Evolutionary conservation across 345 rosid genomes (phyloP).

Genomic region (Odontarrhena argentea): DNA sequence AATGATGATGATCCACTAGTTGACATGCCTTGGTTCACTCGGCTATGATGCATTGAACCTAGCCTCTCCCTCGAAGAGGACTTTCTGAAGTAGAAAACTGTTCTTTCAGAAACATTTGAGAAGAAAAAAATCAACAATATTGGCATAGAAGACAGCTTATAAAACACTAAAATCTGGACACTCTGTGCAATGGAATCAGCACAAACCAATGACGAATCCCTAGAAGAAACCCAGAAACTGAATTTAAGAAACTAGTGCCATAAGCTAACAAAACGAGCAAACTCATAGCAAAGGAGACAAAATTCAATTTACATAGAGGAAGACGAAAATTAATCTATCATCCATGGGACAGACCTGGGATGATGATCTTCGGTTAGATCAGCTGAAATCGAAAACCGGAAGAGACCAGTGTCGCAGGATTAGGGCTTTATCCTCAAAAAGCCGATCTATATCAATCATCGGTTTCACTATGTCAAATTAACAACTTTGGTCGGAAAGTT

Average conservation of each 20-base stretch:
- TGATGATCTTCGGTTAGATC: conserved; percentile 1
- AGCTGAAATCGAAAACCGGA: conserved; percentile 5
- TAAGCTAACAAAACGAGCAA: conserved; percentile 3
- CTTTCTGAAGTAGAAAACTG: conserved; percentile 23
- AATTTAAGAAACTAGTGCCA: background rate
- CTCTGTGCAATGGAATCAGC: background rate
- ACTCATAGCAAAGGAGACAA: conserved; percentile 2
- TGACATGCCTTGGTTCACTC: conserved; percentile 33
- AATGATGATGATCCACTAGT: conserved; percentile 35
- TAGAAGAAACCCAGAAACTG: conserved; percentile 26
- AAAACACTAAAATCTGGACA: background rate
- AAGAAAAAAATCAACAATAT: background rate
- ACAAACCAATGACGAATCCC: conserved; percentile 8
- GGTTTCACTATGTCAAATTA: conserved; percentile 19
- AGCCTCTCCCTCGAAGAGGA: conserved; percentile 43
- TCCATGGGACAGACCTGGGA: conserved; percentile 34
- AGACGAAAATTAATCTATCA: no score
- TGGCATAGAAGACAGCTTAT: background rate
- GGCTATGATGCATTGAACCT: conserved; percentile 31
- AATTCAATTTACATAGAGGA: background rate
- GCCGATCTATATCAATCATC: conserved; percentile 5
- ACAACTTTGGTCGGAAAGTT: conserved; percentile 25
- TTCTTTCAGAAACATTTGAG: no score
- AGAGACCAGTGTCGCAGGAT: background rate
- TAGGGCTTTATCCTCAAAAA: background rate